A percentile compares a stretch with the other conserved stretches of the same genome.
Evolutionary conservation across 202 grass and related monocot species (phyloP).

Genomic region (Zizania palustris): DNA sequence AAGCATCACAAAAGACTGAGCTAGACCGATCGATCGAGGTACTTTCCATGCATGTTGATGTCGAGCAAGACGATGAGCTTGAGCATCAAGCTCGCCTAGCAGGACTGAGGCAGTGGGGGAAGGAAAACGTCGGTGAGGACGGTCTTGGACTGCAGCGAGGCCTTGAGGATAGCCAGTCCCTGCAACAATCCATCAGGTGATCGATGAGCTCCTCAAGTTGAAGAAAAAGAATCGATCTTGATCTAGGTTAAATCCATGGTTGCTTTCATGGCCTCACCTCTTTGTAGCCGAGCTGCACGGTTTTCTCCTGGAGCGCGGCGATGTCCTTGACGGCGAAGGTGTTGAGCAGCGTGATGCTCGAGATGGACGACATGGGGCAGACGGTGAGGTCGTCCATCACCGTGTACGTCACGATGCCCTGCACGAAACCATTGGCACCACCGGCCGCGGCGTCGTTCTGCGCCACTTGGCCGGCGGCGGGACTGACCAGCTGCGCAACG

Average conservation of each 20-base stretch:
- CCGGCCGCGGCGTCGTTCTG: no score
- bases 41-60: no score
- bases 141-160: conserved; percentile 42
- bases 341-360: conserved; percentile 34
- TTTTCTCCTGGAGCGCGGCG: neutral
- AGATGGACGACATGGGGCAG: conserved; percentile 28
- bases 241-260: no score
- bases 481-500: no score
- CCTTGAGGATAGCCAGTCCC: conserved; percentile 41
- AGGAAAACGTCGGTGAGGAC: conserved; percentile 52
- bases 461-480: no score
- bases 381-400: conserved; percentile 35
- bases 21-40: no score
- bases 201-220: no score
- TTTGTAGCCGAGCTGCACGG: conserved; percentile 19
- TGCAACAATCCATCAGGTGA: neutral
- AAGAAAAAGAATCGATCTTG: no score
- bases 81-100: neutral
- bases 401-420: conserved; percentile 35
- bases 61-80: no score
- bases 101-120: no score
- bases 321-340: conserved; percentile 22
- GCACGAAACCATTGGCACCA: neutral
- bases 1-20: no score
- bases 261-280: neutral